Evolutionary conservation across 106 monocot species (phyloP).

Genomic region (Acanthochlamys bracteata): DNA sequence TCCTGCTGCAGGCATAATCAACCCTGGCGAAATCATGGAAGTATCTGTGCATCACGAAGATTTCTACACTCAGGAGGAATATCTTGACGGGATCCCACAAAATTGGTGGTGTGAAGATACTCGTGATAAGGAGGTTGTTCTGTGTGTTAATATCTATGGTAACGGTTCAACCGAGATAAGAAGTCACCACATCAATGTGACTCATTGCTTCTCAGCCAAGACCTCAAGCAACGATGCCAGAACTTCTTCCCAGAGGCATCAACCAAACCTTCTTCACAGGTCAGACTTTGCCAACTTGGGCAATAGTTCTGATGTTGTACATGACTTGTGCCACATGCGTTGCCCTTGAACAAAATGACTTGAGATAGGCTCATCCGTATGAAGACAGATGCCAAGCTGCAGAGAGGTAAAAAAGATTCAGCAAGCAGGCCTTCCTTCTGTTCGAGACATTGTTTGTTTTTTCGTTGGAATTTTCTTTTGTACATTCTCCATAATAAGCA

Average conservation of each 20-base stretch:
- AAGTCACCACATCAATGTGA: conserved; percentile 25
- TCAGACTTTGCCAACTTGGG: conserved; percentile 26
- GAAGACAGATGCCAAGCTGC: no score
- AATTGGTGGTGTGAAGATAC: conserved; percentile 38
- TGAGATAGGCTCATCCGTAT: no score
- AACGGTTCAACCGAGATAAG: conserved; percentile 20
- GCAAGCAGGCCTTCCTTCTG: neutral
- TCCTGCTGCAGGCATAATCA: conserved; percentile 45
- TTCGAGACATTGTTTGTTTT: neutral
- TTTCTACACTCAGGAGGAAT: conserved; percentile 25
- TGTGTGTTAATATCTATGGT: conserved; percentile 32
- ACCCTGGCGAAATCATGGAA: conserved; percentile 37
- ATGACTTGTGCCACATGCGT: conserved; percentile 11
- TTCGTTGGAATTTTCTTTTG: conserved; percentile 5
- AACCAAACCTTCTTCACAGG: conserved; percentile 36
- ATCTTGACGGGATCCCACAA: conserved; percentile 31
- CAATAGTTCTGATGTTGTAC: conserved; percentile 9
- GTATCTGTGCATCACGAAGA: conserved; percentile 39
- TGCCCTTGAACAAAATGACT: conserved; percentile 1
- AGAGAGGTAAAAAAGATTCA: neutral
- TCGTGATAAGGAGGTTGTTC: conserved; percentile 33
- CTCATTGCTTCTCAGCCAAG: conserved; percentile 23
- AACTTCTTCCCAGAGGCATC: conserved; percentile 19
- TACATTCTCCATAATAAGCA: conserved; percentile 8
- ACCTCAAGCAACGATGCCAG: conserved; percentile 2